phyloP scores from a whole-genome alignment of 257 asterid species.

The Fraxinus pennsylvanica region DNA sequence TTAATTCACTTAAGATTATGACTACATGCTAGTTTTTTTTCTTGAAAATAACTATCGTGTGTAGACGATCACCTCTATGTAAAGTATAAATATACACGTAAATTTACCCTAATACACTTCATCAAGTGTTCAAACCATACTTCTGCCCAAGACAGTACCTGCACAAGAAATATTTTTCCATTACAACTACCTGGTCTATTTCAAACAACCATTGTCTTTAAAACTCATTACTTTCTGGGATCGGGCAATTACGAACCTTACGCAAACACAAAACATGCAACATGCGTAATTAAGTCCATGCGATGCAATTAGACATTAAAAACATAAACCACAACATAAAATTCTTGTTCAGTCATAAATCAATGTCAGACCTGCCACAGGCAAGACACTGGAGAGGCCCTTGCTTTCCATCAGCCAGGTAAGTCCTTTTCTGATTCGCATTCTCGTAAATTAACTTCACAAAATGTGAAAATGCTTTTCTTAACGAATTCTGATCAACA shows the following conservation, averaged over 20 bases:
- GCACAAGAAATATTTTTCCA: not conserved
- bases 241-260: not conserved
- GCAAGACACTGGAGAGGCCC: constrained; percentile 71
- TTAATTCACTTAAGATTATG: not conserved
- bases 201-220: not conserved
- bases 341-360: constrained; percentile 26
- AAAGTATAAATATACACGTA: not conserved
- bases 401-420: constrained; percentile 77
- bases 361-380: constrained; percentile 65
- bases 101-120: not conserved
- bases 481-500: constrained; percentile 61
- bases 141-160: not conserved
- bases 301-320: constrained; percentile 9
- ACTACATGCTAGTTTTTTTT: not conserved
- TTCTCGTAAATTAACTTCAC: constrained; percentile 69
- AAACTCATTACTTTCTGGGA: not conserved
- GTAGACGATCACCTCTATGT: not conserved
- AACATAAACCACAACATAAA: constrained; percentile 9
- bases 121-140: not conserved
- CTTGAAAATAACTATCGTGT: not conserved
- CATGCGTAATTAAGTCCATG: not conserved
- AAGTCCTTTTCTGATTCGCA: constrained; percentile 51
- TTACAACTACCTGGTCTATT: not conserved
- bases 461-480: constrained; percentile 66
- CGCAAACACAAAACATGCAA: constrained; percentile 4